Evolutionary conservation across 352 stramenopile genomes (phyloP), one percentile per base, ranked within the genome.

Genomic region (Phytophthora macrochlamydospora): DNA sequence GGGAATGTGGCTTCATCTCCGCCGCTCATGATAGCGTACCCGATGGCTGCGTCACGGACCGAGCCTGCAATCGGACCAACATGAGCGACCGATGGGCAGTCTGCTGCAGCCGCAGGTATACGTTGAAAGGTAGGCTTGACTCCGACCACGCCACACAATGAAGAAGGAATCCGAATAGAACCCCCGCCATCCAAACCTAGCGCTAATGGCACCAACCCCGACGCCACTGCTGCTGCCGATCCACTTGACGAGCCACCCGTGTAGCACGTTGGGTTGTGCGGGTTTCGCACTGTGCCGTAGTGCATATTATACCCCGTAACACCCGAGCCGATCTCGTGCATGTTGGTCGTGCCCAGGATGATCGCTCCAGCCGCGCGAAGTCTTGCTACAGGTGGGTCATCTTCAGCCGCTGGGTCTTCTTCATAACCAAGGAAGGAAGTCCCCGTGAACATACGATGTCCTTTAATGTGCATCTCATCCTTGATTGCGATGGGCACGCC

Each of bases 221-320:
- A 83, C 2, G 92, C 65, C 12, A 98, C 92, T 1, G 90, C 92
- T 8, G 85, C 92, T 24, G 93, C 91, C 11, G 85, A 96, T 13
- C 93, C 94, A 65, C 87, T 95, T 2, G 89, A 97, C 2, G 89
- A 97, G n/a, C 94, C 94, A 60, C 93, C 94, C 37, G 89, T 85
- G 72, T 97, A 97, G 59, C 90, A 81, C 38, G 83, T 72, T 0
- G 75, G 71, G 64, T 96, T 90, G 67, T 97, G 93, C 33, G 94
- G 90, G 57, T 98, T 98, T 44, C 76, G 83, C 11, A 85, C 72
- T 1, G 79, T 90, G 38, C 87, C 87, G 46, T 87, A 76, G 35
- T 84, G 71, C 73, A 88, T 85, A 64, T 93, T 95, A 72, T 90
- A 92, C n/a, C 85, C 87, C 44, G 82, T 92, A 59, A 90, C 70